Base-by-base conservation (phyloP, 208 protist species). In the Trypanosoma boissoni region DNA sequence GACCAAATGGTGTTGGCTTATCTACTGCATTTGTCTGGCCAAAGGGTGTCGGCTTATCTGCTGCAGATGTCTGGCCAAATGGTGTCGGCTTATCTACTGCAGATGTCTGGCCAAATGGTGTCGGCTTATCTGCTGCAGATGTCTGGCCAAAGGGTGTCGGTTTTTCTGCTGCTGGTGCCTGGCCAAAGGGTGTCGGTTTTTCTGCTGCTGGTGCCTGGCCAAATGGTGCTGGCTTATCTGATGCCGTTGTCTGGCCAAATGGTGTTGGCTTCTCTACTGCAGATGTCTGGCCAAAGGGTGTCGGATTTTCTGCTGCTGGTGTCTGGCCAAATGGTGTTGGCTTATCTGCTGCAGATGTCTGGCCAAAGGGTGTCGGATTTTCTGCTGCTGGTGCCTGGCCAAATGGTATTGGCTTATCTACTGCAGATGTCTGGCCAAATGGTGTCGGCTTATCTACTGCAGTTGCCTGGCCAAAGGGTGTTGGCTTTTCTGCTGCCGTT, bases 1-100 rank as follows among this genome's bases (percentile, higher is more conserved):
- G 58, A 32, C 58, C 58, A 55, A 64, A 64, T 9, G 58, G 43
- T 24, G 58, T 16, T 42, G 24, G n/a, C 24, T 41, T 51, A 12
- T 39, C 34, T 39, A 12, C 34, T 53, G 42, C 44, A 18, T 26
- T 27, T 21, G 41, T 7, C 21, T 61, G 55, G 26, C 55, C 55
- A 44, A 42, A 20, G 42, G 27, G 16, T n/a, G 23, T 6, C 43
- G 16, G 8, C 21, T 42, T n/a, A 31, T n/a, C 53, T 46, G 42
- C 37, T 21, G 55, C 20, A 26, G 42, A 6, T 39, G 8, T 12
- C 12, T 39, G 34, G 12, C 34, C 34, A 39, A 39, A 39, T 12
- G 34, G 34, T 39, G 42, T 36, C 50, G 32, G 43, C 41, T 41
- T 29, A 12, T 39, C 34, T 12, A 12, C 34, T 44, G 51, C 36